Percentiles rank a stretch among this genome's conserved stretches.
These are phyloP conservation scores for Colletotrichum shisoi DNA, from an alignment of 2,329 filamentous ascomycete species.

Conservation along the genomic window DNA sequence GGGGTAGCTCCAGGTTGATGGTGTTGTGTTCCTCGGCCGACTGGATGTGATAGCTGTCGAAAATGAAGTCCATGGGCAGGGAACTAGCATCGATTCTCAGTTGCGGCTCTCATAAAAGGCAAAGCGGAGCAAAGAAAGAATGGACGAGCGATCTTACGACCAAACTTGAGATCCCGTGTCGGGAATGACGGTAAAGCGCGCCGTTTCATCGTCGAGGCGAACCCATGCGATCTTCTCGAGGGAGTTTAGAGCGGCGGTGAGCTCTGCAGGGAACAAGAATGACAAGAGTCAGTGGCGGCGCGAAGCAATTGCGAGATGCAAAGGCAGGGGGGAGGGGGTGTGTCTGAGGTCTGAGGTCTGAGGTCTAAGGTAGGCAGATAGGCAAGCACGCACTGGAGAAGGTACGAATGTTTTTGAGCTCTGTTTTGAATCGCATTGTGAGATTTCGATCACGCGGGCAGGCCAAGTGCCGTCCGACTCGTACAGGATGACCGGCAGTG, in stretches of 20 bases:
- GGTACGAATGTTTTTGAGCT: constrained; percentile 71
- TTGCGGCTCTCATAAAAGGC: neutral
- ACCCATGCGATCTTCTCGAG: constrained; percentile 89
- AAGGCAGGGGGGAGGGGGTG: neutral
- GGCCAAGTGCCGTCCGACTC: constrained; percentile 6
- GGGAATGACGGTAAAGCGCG: constrained; percentile 94
- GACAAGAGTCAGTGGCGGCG: neutral
- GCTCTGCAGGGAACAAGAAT: constrained; percentile 55
- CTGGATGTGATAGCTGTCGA: constrained; percentile 83
- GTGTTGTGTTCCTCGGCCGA: constrained; percentile 83
- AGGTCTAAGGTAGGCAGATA: neutral
- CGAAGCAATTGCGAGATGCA: neutral
- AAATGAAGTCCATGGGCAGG: constrained; percentile 80
- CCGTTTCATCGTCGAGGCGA: constrained; percentile 83
- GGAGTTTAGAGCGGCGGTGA: constrained; percentile 69
- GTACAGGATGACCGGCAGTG: neutral
- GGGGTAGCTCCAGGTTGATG: constrained; percentile 94
- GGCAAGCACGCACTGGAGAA: constrained; percentile 64
- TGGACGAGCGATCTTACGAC: constrained; percentile 68
- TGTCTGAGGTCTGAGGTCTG: no score
- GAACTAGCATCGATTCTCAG: constrained; percentile 52
- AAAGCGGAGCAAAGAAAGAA: no score
- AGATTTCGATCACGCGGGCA: neutral
- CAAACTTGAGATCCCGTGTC: constrained; percentile 96
- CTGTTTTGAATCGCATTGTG: constrained; percentile 71